Evolutionary conservation across 1,284 basidiomycete genomes (phyloP).

Genomic region (Malassezia vespertilionis): DNA sequence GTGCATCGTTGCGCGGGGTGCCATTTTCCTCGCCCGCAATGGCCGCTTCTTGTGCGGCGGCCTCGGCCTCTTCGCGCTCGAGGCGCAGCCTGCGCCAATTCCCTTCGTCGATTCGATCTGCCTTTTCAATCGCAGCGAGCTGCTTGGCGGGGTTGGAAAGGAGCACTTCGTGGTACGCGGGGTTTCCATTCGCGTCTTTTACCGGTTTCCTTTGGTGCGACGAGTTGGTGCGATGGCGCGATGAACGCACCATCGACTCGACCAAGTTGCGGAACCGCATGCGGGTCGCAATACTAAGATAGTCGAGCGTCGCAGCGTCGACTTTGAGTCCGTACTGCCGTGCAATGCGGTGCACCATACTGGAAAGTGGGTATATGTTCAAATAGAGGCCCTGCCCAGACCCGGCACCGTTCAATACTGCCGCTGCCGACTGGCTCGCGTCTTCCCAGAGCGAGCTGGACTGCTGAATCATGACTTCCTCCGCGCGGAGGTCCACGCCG

Average conservation of each 20-base stretch:
- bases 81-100: conserved; percentile 29
- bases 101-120: conserved; percentile 38
- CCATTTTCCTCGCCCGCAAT: conserved; percentile 21
- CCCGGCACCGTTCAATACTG: conserved; percentile 15
- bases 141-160: conserved; percentile 34
- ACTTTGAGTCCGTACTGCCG: conserved; percentile 31
- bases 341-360: conserved; percentile 33
- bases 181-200: conserved; percentile 20
- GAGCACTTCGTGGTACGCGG: conserved; percentile 39
- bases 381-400: conserved; percentile 34
- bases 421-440: conserved; percentile 13
- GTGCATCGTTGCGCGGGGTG: conserved; percentile 16
- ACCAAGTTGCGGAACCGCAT: conserved; percentile 39
- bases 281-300: conserved; percentile 37
- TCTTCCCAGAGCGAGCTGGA: conserved; percentile 21
- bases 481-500: conserved; percentile 38
- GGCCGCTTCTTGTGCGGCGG: conserved; percentile 21
- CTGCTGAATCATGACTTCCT: conserved; percentile 38
- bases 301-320: conserved; percentile 40
- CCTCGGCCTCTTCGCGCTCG: conserved; percentile 32
- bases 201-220: conserved; percentile 37
- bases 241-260: conserved; percentile 38
- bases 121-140: conserved; percentile 41
- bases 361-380: conserved; percentile 34
- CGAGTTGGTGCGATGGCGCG: conserved; percentile 41